These are phyloP conservation scores for Penicillium ucsense DNA, from an alignment of 495 filamentous ascomycete genomes.

Conservation along the genomic window DNA sequence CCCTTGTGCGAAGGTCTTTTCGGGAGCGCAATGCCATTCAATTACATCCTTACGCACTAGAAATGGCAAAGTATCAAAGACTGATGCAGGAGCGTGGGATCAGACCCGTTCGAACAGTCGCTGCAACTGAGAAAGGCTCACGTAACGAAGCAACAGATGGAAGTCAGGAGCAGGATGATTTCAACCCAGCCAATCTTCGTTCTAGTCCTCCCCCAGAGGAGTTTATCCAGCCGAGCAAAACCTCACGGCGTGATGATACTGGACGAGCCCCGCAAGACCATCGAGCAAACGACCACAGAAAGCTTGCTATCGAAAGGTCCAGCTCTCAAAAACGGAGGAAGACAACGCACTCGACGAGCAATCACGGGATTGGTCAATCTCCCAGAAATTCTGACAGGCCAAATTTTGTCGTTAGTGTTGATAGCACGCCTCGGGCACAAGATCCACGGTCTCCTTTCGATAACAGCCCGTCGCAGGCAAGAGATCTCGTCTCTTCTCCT, in stretches of 20 bases:
- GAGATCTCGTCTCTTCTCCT: slow-evolving; percentile 17
- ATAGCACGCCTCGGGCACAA: slow-evolving; percentile 1
- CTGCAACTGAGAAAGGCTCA: slow-evolving; percentile 14
- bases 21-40: slow-evolving; percentile 67
- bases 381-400: slow-evolving; percentile 5
- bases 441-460: too few relatives aligned
- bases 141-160: slow-evolving; percentile 38
- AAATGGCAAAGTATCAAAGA: slow-evolving; percentile 54
- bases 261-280: neutral
- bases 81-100: slow-evolving; percentile 53
- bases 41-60: slow-evolving; percentile 60
- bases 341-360: slow-evolving; percentile 14
- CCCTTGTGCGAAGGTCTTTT: slow-evolving; percentile 35
- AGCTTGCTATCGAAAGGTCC: neutral
- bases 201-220: slow-evolving; percentile 27
- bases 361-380: slow-evolving; percentile 2
- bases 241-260: slow-evolving; percentile 3
- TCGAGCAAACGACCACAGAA: neutral
- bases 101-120: slow-evolving; percentile 47
- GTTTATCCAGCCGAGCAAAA: slow-evolving; percentile 7
- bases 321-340: slow-evolving; percentile 24
- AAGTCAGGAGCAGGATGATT: slow-evolving; percentile 36
- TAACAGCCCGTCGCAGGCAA: slow-evolving; percentile 31
- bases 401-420: slow-evolving; percentile 20
- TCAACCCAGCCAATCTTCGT: slow-evolving; percentile 16